A percentile compares a stretch with the other conserved stretches of the same genome.
Evolutionary conservation across 345 rosid species (phyloP).

Genomic region (Orychophragmus violaceus): DNA sequence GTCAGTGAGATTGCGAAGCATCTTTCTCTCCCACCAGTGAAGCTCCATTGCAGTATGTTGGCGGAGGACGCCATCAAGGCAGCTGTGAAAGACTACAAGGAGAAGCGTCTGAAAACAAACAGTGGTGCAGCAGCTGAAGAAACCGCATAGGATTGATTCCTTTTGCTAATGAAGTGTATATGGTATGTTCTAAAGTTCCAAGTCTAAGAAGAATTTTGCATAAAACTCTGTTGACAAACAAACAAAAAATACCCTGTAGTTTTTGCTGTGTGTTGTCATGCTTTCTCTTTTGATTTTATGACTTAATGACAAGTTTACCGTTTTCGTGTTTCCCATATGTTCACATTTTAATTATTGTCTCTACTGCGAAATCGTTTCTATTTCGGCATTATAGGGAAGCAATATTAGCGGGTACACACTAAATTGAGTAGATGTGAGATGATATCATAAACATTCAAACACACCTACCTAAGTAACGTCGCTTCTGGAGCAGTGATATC

Average conservation of each 20-base stretch:
- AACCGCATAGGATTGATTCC: slow-evolving; percentile 44
- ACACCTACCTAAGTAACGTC: no score
- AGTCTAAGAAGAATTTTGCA: slow-evolving; percentile 1
- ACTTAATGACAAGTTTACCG: background rate
- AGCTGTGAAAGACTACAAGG: slow-evolving; percentile 80
- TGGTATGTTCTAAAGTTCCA: background rate
- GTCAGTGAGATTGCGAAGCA: slow-evolving; percentile 87
- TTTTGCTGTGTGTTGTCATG: slow-evolving; percentile 4
- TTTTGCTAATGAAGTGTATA: slow-evolving; percentile 1
- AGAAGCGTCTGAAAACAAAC: slow-evolving; percentile 46
- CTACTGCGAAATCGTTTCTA: no score
- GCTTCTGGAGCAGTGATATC: no score
- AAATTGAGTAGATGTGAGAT: no score
- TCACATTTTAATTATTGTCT: no score
- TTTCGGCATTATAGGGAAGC: no score
- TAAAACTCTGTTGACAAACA: slow-evolving; percentile 19
- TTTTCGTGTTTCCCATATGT: no score
- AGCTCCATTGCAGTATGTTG: slow-evolving; percentile 99
- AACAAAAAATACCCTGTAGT: background rate
- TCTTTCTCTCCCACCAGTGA: slow-evolving; percentile 96
- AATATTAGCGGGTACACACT: no score
- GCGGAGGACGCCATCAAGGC: slow-evolving; percentile 99
- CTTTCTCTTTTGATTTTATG: background rate
- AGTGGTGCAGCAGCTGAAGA: slow-evolving; percentile 33
- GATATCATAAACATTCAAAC: no score